Conservation (phyloP, 768 basidiomycete genomes). For the Steccherinum ochraceum region DNA sequence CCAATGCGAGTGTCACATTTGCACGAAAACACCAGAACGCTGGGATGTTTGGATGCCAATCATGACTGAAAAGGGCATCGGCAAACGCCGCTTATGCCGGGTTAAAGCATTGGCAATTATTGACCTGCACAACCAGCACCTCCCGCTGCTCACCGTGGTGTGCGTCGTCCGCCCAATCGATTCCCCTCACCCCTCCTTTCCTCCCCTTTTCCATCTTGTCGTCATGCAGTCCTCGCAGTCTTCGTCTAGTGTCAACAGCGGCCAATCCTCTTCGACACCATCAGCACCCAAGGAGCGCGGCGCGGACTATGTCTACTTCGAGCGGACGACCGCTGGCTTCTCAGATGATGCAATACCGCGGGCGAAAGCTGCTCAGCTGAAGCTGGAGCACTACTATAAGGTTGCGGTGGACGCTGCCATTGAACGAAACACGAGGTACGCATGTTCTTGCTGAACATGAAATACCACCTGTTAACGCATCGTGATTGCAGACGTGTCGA, state of each 20-base stretch:
- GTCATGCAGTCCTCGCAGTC: constrained; percentile 21
- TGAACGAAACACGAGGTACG: constrained; percentile 84
- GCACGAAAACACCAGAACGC: not conserved
- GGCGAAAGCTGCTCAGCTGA: constrained; percentile 88
- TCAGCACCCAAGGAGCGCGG: constrained; percentile 27
- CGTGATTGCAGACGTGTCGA: constrained; percentile 65
- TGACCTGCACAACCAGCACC: not conserved
- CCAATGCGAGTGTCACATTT: not conserved
- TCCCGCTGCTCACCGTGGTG: not conserved
- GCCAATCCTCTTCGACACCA: constrained; percentile 13
- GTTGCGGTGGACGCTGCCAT: constrained; percentile 94
- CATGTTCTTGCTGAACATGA: too few species aligned
- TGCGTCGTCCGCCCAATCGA: too few species aligned
- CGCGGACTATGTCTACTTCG: constrained; percentile 90
- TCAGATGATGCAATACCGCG: constrained; percentile 77
- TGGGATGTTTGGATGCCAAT: not conserved
- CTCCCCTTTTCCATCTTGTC: too few species aligned
- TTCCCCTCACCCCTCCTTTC: not conserved
- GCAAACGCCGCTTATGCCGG: not conserved
- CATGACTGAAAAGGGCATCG: not conserved
- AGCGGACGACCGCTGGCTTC: constrained; percentile 69
- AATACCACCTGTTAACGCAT: not conserved
- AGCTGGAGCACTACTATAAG: constrained; percentile 96
- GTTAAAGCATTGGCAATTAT: not conserved
- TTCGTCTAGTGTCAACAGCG: constrained; percentile 14